A percentile compares a stretch with the other conserved stretches of the same genome.
phyloP scores from a whole-genome alignment of 1,284 basidiomycete genomes.

The Fistulina hepatica region DNA sequence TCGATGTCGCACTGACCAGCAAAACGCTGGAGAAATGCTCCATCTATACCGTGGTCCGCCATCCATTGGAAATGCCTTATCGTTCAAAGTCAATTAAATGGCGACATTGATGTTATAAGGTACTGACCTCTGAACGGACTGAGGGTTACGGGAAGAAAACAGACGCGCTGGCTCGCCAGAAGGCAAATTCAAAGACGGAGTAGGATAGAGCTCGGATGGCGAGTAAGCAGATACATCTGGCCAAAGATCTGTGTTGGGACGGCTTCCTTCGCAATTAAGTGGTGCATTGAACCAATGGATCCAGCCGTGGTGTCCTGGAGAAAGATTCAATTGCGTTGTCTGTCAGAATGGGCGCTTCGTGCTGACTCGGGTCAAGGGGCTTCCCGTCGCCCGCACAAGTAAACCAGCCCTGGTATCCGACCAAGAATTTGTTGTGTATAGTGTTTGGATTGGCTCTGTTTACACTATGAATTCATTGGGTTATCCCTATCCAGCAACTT shows the following conservation, averaged over 20 bases:
- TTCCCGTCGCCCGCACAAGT: slow-evolving; percentile 59
- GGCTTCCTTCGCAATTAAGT: slow-evolving; percentile 56
- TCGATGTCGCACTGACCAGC: slow-evolving; percentile 51
- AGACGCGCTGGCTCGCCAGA: slow-evolving; percentile 49
- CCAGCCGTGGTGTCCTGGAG: slow-evolving; percentile 62
- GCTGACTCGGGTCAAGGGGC: slow-evolving; percentile 45
- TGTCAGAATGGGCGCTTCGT: not conserved
- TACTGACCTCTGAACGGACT: slow-evolving; percentile 50
- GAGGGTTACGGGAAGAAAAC: slow-evolving; percentile 65
- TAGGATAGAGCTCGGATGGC: slow-evolving; percentile 54
- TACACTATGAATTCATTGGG: too few species aligned
- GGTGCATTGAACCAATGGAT: slow-evolving; percentile 71
- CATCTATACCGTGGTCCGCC: slow-evolving; percentile 66
- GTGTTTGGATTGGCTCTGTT: slow-evolving; percentile 39
- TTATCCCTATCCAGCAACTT: too few species aligned
- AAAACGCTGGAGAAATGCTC: slow-evolving; percentile 69
- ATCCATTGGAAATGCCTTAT: slow-evolving; percentile 70
- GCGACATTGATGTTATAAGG: not conserved
- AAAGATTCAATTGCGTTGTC: not conserved
- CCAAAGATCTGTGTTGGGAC: slow-evolving; percentile 62
- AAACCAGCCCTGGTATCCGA: slow-evolving; percentile 80
- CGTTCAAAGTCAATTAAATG: slow-evolving; percentile 1
- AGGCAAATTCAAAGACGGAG: slow-evolving; percentile 48
- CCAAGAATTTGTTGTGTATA: slow-evolving; percentile 66
- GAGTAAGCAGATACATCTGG: slow-evolving; percentile 63